Conservation (phyloP, 768 basidiomycete genomes). For the Russula sp. region DNA sequence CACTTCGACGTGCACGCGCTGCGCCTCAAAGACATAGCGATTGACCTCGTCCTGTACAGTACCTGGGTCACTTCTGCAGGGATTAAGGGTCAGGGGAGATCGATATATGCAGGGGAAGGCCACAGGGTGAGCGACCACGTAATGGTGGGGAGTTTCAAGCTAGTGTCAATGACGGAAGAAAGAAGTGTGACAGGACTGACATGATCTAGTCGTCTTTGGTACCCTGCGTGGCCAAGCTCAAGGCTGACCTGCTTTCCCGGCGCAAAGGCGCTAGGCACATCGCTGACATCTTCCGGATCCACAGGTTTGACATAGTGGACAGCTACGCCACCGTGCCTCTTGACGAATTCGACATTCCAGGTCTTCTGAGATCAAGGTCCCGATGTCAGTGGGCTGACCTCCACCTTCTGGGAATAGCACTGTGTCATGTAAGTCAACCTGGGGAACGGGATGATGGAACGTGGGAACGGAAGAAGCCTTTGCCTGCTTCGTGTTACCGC, state of each 20-base stretch:
- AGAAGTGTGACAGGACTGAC: conserved; percentile 42
- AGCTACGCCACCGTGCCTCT: conserved; percentile 65
- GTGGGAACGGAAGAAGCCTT: conserved; percentile 48
- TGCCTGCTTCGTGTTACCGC: conserved; percentile 42
- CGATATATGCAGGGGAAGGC: conserved; percentile 70
- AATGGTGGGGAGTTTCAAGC: conserved; percentile 59
- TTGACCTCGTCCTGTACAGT: conserved; percentile 66
- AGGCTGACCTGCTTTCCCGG: conserved; percentile 48
- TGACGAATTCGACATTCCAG: conserved; percentile 60
- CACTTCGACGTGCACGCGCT: conserved; percentile 67
- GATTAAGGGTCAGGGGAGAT: conserved; percentile 64
- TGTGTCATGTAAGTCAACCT: conserved; percentile 69
- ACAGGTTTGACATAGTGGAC: conserved; percentile 62
- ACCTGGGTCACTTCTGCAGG: conserved; percentile 52
- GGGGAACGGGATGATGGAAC: conserved; percentile 47
- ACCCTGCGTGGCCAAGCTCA: conserved; percentile 53
- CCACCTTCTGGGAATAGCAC: conserved; percentile 80
- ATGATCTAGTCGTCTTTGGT: conserved; percentile 66
- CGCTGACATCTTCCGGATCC: conserved; percentile 36
- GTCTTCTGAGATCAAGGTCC: conserved; percentile 43
- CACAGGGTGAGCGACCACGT: conserved; percentile 74
- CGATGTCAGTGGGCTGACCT: conserved; percentile 75
- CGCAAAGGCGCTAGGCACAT: conserved; percentile 42
- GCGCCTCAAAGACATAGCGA: conserved; percentile 60
- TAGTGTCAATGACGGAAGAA: conserved; percentile 69